Base-by-base conservation (phyloP, 441 rosid genomes). In the Bruguiera hainesii region DNA sequence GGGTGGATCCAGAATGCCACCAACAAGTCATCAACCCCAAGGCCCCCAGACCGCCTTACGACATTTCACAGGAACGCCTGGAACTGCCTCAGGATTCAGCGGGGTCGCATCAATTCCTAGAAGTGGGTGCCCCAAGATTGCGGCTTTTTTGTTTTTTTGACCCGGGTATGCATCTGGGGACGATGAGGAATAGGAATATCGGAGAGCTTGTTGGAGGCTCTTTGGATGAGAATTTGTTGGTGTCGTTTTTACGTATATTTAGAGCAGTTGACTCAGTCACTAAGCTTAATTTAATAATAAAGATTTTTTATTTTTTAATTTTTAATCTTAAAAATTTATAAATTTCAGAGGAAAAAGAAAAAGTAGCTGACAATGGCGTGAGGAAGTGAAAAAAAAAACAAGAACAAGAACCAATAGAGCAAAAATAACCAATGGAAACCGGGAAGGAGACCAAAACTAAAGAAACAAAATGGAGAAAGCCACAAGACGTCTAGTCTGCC, bases 191-290 rank as follows among this genome's bases (percentile, higher is more conserved):
- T 60, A 83, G 25, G 87, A 90, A 87, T 37, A 72, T 90, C 66
- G 99, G 23, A 23, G 98, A 31, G 74, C 78, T 92, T 50, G 83
- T 95, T 16, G 98, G 99, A 18, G 99, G 90, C 74, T 91, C 98
- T 55, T 72, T 95, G 80, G 92, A 86, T 65, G 96, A 95, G 85
- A 95, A 92, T 68, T 87, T 90, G 55, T 35, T 92, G 71, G 97
- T 86, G 15, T 81, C 98, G 60, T 81, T 90, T 60, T 55, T 92
- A 78, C 90, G 99, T 75, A 70, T 82, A 56, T 87, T 95, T 72
- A 85, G 97, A 71, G 81, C 58, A 51, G 99, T 87, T 69, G 97
- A 90, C 77, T 35, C 50, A n/a, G 79, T 80, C 63, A 90, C 92
- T 7, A 7, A 6, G 7, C 9, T 8, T 7, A 6, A 6, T 7